Base-by-base conservation (phyloP, 352 stramenopile genomes). In the Phytophthora sansomeana region DNA sequence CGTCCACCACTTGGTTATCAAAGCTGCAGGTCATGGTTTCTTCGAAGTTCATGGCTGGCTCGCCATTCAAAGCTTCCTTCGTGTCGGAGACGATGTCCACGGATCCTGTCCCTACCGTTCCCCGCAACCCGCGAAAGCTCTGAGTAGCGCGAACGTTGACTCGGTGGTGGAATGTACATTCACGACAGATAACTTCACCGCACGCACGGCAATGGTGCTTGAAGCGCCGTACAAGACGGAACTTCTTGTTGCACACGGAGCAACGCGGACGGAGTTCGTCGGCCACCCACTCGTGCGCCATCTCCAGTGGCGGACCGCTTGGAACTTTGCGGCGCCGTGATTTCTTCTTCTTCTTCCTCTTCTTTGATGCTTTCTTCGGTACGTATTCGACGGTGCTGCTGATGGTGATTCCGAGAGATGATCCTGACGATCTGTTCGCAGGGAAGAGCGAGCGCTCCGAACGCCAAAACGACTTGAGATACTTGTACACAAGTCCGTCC, bases 171-270 rank as follows among this genome's bases (percentile, higher is more conserved):
- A 78, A 80, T 35, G 72, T 83, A 59, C 80, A 89, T 1, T 76
- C 66, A 33, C 67, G 67, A 48, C 80, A 89, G 38, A 89, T 89
- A 19, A 90, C 72, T 75, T 91, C 83, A 35, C 83, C 83, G 19
- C 83, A 94, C 1, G 84, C 81, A 28, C 84, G 83, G 42, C 84
- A 94, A 62, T 94, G 84, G 43, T 94, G 84, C 30, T 89, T 85
- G 29, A 80, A 81, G 29, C 83, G 77, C 8, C 69, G 54, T 8
- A 87, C 72, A 33, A 83, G 71, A 49, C 81, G 81, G 58, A 92
- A 92, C 42, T 80, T 79, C 41, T 81, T 81, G 43, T 84, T 73
- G 67, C 83, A 92, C 58, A 91, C 77, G 2, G 65, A 77, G 48
- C 83, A 92, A 21, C 43, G 52, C 28, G 69, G 66, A 35, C 83